These are phyloP conservation scores for Betula pendula DNA, from an alignment of 306 rosid species.

Conservation along the genomic window DNA sequence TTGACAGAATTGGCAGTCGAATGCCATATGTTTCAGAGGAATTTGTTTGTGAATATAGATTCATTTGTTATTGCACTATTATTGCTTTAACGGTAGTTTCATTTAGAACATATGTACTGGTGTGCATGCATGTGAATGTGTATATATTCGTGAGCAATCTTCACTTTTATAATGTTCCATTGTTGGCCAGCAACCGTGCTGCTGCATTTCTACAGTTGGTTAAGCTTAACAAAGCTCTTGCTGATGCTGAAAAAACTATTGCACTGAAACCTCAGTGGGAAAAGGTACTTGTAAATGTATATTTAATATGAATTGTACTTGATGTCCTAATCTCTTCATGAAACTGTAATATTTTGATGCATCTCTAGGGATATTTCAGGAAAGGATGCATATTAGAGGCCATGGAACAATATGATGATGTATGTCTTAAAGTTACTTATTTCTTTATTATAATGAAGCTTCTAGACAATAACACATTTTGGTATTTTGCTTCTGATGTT, in stretches of 20 bases:
- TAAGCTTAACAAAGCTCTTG: constrained; percentile 92
- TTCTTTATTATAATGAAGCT: constrained; percentile 13
- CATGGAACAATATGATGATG: constrained; percentile 89
- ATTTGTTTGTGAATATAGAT: constrained; percentile 2
- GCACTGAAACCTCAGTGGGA: constrained; percentile 92
- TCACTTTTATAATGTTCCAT: constrained; percentile 18
- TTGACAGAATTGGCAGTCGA: neutral
- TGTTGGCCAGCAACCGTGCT: constrained; percentile 83
- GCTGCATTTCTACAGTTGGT: constrained; percentile 95
- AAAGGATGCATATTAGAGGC: constrained; percentile 96
- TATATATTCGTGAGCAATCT: constrained; percentile 24
- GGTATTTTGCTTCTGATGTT: constrained; percentile 31
- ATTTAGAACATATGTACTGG: constrained; percentile 3
- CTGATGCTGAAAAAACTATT: constrained; percentile 91
- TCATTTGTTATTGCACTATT: constrained; percentile 14
- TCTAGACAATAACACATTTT: constrained; percentile 21
- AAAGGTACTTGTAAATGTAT: constrained; percentile 51
- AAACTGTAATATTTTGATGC: constrained; percentile 31
- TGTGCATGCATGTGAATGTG: constrained; percentile 2
- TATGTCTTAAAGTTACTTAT: constrained; percentile 30
- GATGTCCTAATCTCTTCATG: constrained; percentile 16
- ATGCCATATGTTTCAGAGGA: neutral
- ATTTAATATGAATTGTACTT: constrained; percentile 10
- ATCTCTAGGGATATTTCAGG: constrained; percentile 87
- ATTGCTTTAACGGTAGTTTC: constrained; percentile 7